phyloP scores from a whole-genome alignment of 2,329 filamentous ascomycete species.

The Aureobasidium sp. region DNA sequence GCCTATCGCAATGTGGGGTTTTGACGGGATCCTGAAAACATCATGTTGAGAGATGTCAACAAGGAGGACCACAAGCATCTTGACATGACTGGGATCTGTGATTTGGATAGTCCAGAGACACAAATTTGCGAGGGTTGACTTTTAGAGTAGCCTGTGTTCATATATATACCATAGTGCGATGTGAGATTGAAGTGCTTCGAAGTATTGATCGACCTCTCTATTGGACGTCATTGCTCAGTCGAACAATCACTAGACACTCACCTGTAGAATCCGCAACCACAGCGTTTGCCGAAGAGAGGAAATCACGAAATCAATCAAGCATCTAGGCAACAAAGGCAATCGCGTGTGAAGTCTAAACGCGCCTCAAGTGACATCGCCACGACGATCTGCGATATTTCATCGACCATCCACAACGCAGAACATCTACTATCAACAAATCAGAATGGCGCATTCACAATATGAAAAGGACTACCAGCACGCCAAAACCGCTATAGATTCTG shows the following conservation, averaged over 20 bases:
- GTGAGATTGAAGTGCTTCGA: neutral
- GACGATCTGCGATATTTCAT: neutral
- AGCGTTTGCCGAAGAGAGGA: neutral
- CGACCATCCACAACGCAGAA: neutral
- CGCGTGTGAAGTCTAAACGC: neutral
- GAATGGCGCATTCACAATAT: neutral
- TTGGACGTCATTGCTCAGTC: neutral
- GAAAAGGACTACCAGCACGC: neutral
- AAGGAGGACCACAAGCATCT: neutral
- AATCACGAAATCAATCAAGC: neutral
- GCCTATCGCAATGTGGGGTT: neutral
- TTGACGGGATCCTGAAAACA: neutral
- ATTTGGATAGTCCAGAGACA: neutral
- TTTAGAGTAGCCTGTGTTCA: neutral
- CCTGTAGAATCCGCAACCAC: neutral
- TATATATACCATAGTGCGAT: no score
- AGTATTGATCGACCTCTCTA: neutral
- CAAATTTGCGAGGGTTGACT: neutral
- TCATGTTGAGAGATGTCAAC: neutral
- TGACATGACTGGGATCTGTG: neutral
- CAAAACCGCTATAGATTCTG: neutral
- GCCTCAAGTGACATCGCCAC: neutral
- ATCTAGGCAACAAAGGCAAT: neutral
- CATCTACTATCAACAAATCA: neutral
- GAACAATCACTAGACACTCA: neutral